phyloP scores from a whole-genome alignment of 495 filamentous ascomycete genomes.

The Aeminium ludgeri region DNA sequence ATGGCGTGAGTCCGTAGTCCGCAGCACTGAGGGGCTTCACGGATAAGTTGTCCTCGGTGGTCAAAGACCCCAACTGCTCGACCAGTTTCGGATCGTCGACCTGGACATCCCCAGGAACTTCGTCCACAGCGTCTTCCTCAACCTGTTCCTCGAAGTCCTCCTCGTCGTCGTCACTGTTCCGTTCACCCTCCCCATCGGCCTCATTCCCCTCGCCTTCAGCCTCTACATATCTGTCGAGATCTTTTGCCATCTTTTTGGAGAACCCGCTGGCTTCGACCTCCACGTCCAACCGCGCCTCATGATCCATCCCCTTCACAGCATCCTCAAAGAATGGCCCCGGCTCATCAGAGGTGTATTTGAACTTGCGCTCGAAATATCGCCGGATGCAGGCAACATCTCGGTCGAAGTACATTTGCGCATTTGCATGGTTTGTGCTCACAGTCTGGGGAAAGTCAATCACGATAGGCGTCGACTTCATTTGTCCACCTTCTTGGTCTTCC shows the following conservation, averaged over 20 bases:
- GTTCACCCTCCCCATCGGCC: conserved; percentile 30
- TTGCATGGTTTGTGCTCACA: conserved; percentile 83
- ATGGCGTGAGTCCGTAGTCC: conserved; percentile 10
- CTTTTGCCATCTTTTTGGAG: conserved; percentile 87
- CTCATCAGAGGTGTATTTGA: conserved; percentile 67
- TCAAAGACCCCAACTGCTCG: conserved; percentile 5
- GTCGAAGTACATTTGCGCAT: conserved; percentile 91
- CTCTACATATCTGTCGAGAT: conserved; percentile 77
- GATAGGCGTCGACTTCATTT: conserved; percentile 41
- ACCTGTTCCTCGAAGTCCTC: conserved; percentile 9
- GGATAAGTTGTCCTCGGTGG: conserved; percentile 1
- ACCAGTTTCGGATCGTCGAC: conserved; percentile 8
- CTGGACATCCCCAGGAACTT: conserved; percentile 1
- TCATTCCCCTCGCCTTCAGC: conserved; percentile 42
- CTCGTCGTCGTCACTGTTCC: conserved; percentile 12
- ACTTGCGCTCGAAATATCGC: conserved; percentile 74
- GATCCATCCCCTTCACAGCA: conserved; percentile 53
- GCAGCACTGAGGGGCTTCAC: conserved; percentile 3
- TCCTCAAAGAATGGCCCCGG: conserved; percentile 73
- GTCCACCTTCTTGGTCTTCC: conserved; percentile 2
- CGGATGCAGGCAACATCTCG: conserved; percentile 90
- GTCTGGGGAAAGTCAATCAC: conserved; percentile 98
- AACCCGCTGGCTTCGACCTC: conserved; percentile 88
- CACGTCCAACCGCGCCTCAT: conserved; percentile 58
- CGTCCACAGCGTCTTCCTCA: conserved; percentile 7